Conservation (phyloP, 192 early-diverging fungal species). For the Cetraspora pellucida region DNA sequence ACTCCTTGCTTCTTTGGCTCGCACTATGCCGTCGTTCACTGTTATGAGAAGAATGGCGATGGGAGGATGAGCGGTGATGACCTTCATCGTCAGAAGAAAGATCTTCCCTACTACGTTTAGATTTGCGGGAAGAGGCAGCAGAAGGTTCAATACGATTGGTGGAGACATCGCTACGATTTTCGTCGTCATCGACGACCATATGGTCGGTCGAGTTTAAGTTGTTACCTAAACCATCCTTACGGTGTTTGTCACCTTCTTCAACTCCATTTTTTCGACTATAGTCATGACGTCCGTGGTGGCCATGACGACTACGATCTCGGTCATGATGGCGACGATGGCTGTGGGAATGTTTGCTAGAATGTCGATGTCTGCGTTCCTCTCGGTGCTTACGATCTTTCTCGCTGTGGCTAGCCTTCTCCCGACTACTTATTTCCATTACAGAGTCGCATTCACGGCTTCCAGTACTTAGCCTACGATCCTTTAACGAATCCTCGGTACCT, state of each 20-base stretch:
- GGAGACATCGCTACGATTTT: conserved; percentile 48
- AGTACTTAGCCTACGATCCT: conserved; percentile 16
- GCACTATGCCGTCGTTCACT: conserved; percentile 32
- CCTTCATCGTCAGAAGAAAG: conserved; percentile 35
- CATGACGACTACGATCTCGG: conserved; percentile 36
- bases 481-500: conserved; percentile 22
- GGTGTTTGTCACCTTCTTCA: conserved; percentile 33
- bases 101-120: conserved; percentile 37
- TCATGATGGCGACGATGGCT: conserved; percentile 15
- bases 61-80: conserved; percentile 30
- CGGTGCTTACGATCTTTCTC: not conserved
- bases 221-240: conserved; percentile 50
- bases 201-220: conserved; percentile 40
- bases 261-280: conserved; percentile 11
- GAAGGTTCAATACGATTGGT: conserved; percentile 41
- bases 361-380: conserved; percentile 11
- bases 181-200: conserved; percentile 44
- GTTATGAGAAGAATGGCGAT: conserved; percentile 28
- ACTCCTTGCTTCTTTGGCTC: conserved; percentile 23
- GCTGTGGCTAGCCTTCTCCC: not conserved
- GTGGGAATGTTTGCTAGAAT: conserved; percentile 24
- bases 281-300: conserved; percentile 5
- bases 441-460: conserved; percentile 14
- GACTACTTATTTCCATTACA: conserved; percentile 5
- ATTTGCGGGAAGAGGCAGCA: conserved; percentile 33